Conservation (phyloP, 1,284 basidiomycete species). For the Leccinum insolens region DNA sequence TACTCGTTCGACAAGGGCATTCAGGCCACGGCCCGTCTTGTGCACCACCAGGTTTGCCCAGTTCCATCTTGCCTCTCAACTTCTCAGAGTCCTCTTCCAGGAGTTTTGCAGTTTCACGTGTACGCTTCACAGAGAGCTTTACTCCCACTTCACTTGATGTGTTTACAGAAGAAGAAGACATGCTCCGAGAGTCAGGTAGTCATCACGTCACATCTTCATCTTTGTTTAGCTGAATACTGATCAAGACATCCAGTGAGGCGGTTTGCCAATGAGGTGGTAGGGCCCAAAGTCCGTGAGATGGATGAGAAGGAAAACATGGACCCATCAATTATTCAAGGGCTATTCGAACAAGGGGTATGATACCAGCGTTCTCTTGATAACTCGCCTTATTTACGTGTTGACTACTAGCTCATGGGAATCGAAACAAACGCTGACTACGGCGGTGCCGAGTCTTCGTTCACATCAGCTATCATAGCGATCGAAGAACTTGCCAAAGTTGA, state of each 20-base stretch:
- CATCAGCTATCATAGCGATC: conserved; percentile 93
- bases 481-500: conserved; percentile 98
- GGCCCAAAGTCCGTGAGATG: conserved; percentile 93
- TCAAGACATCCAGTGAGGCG: conserved; percentile 61
- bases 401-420: conserved; percentile 91
- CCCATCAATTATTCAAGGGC: conserved; percentile 81
- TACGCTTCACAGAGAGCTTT: conserved; percentile 17
- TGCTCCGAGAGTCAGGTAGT: conserved; percentile 87
- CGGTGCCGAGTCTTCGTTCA: conserved; percentile 93
- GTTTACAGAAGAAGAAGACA: conserved; percentile 90
- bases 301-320: conserved; percentile 98
- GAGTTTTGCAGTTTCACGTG: conserved; percentile 22
- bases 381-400: not conserved
- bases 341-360: conserved; percentile 95
- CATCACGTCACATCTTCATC: not conserved
- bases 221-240: conserved; percentile 1
- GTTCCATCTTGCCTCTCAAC: conserved; percentile 1
- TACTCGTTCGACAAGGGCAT: conserved; percentile 20
- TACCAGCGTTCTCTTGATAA: not conserved
- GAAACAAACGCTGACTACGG: conserved; percentile 87
- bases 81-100: conserved; percentile 15
- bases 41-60: conserved; percentile 20
- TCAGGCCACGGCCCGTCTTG: conserved; percentile 7
- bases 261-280: conserved; percentile 89
- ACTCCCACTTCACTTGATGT: conserved; percentile 67